Conservation (phyloP, 2,329 filamentous ascomycete genomes). For the Alternaria ventricosa region DNA sequence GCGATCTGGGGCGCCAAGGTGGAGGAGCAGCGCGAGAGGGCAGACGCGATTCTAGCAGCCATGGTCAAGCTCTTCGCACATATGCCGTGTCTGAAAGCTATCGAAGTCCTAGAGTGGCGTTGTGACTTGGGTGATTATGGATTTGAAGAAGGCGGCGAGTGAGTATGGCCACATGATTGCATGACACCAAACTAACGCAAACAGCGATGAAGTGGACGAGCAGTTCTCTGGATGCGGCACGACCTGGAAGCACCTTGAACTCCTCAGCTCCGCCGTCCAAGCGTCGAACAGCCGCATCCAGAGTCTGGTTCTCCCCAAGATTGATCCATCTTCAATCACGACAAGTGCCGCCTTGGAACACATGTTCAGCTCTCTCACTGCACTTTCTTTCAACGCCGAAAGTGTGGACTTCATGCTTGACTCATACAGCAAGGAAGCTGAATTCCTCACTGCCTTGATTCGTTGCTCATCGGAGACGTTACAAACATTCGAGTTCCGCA, state of each 20-base stretch:
- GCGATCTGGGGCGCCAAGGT: neutral
- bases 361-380: neutral
- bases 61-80: neutral
- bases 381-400: neutral
- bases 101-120: neutral
- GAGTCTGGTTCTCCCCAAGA: neutral
- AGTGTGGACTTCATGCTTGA: neutral
- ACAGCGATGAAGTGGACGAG: neutral
- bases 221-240: neutral
- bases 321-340: neutral
- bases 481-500: neutral
- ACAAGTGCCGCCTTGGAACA: neutral
- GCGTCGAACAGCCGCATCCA: neutral
- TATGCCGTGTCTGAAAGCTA: neutral
- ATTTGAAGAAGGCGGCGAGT: neutral
- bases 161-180: neutral
- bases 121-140: neutral
- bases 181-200: neutral
- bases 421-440: neutral
- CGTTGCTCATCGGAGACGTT: neutral
- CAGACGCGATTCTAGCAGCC: neutral
- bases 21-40: neutral
- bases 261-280: neutral
- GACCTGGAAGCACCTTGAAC: neutral
- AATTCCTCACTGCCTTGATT: neutral